A percentile compares a stretch with the other conserved stretches of the same genome.
Conservation (phyloP, 177 flowering plant species). For the Vitis hybrid region DNA sequence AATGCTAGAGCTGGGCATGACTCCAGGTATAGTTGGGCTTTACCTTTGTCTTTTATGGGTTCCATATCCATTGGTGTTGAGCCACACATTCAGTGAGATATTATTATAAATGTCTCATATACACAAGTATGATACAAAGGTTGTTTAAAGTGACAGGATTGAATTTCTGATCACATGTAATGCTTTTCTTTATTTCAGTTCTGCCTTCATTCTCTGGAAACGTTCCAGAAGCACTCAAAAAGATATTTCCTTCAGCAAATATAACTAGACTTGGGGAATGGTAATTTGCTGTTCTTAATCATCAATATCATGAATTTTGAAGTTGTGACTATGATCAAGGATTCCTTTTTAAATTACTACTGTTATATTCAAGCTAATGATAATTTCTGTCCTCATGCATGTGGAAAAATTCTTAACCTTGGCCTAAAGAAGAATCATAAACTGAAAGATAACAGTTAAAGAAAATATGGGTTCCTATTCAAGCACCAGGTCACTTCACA, state of each 20-base stretch:
- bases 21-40: constrained; percentile 67
- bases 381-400: too few relatives aligned
- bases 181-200: constrained; percentile 43
- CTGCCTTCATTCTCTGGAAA: constrained; percentile 97
- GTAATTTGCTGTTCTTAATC: constrained; percentile 36
- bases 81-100: neutral
- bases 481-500: neutral
- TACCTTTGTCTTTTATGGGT: neutral
- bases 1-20: constrained; percentile 94
- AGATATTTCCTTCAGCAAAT: constrained; percentile 74
- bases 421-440: too few relatives aligned
- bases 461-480: too few relatives aligned
- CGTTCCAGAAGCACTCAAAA: constrained; percentile 81
- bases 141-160: too few relatives aligned
- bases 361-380: too few relatives aligned
- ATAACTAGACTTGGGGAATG: constrained; percentile 91
- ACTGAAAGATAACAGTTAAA: too few relatives aligned
- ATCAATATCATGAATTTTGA: neutral
- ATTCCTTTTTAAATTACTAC: too few relatives aligned
- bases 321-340: too few relatives aligned
- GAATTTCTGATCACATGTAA: neutral
- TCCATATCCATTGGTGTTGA: neutral
- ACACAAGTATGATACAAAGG: neutral
- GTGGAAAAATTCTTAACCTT: too few relatives aligned
- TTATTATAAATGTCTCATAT: neutral